Conservation (phyloP, 331 rosid genomes). For the Cydonia oblonga region DNA sequence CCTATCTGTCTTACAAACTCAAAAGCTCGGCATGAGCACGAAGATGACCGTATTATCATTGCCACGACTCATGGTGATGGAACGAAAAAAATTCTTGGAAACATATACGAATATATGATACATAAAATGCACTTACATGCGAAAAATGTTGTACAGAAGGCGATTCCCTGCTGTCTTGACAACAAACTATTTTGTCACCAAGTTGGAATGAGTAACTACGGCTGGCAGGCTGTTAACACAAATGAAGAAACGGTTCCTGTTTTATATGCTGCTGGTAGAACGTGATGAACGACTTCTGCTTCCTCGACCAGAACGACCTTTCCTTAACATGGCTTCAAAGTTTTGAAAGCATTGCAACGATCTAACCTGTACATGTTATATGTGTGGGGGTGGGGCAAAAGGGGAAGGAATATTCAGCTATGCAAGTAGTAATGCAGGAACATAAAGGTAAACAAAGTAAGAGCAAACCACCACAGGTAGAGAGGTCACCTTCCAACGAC, state of each 20-base stretch:
- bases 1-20: neutral
- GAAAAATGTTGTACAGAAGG: too few relatives aligned
- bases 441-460: neutral
- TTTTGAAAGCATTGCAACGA: conserved; percentile 72
- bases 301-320: conserved; percentile 31
- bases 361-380: conserved; percentile 44
- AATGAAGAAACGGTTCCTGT: neutral
- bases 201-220: neutral
- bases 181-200: neutral
- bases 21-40: neutral
- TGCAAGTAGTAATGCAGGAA: neutral
- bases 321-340: conserved; percentile 60
- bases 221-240: neutral
- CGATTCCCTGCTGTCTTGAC: too few relatives aligned
- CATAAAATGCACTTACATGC: too few relatives aligned
- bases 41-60: neutral
- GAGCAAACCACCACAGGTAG: neutral
- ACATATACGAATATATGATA: too few relatives aligned
- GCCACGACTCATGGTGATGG: too few relatives aligned
- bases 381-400: neutral
- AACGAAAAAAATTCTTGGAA: too few relatives aligned
- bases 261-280: conserved; percentile 35
- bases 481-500: conserved; percentile 38
- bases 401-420: neutral
- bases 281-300: conserved; percentile 50